These are phyloP conservation scores for Zasmidium citrigriseum DNA, from an alignment of 2,329 filamentous ascomycete genomes.

Conservation along the genomic window DNA sequence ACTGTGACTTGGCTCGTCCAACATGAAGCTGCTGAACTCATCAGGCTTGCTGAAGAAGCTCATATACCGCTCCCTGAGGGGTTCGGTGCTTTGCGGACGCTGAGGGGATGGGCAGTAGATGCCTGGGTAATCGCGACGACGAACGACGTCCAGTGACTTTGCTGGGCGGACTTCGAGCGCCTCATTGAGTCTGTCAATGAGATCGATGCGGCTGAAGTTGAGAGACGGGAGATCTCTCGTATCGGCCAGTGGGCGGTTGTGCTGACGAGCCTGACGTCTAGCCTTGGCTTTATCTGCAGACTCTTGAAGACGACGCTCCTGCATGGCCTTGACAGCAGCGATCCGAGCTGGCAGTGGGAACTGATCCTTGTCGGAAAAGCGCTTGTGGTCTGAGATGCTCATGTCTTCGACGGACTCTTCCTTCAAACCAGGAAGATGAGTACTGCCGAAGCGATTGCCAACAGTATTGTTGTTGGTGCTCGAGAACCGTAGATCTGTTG, in stretches of 20 bases:
- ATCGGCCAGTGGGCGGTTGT: slow-evolving; percentile 37
- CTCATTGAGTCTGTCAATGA: slow-evolving; percentile 48
- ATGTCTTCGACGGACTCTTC: slow-evolving; percentile 52
- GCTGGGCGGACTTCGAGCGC: slow-evolving; percentile 42
- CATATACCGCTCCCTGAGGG: slow-evolving; percentile 46
- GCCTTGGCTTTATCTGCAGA: slow-evolving; percentile 32
- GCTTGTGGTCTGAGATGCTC: slow-evolving; percentile 36
- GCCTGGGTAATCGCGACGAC: slow-evolving; percentile 33
- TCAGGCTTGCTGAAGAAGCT: slow-evolving; percentile 50
- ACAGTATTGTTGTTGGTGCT: slow-evolving; percentile 22
- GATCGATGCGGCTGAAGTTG: slow-evolving; percentile 50
- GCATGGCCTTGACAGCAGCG: slow-evolving; percentile 38
- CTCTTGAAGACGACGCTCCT: slow-evolving; percentile 35
- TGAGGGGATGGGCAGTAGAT: slow-evolving; percentile 36
- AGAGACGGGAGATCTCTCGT: slow-evolving; percentile 47
- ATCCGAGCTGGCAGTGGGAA: slow-evolving; percentile 36
- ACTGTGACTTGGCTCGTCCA: slow-evolving; percentile 12
- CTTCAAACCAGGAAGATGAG: slow-evolving; percentile 47
- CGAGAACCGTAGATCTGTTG: slow-evolving; percentile 28
- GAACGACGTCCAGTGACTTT: slow-evolving; percentile 40
- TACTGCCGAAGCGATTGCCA: slow-evolving; percentile 30
- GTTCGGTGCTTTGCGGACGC: slow-evolving; percentile 40
- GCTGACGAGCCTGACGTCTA: slow-evolving; percentile 30
- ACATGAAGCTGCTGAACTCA: slow-evolving; percentile 33
- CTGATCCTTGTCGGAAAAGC: slow-evolving; percentile 20